Evolutionary conservation across 495 filamentous ascomycete species (phyloP).

Genomic region (Barbatosphaeria neglecta): DNA sequence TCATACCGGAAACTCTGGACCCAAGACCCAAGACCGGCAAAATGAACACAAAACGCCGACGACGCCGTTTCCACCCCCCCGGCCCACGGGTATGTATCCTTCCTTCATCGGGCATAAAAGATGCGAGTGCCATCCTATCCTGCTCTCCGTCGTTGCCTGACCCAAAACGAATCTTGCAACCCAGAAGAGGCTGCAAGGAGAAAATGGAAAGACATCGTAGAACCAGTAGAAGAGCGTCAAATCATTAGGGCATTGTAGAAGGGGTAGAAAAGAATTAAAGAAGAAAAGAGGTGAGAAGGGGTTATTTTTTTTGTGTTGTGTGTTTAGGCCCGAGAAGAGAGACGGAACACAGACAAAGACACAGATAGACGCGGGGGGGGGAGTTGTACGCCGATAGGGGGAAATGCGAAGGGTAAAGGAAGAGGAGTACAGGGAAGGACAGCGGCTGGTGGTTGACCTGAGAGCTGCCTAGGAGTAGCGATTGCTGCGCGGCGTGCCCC

Average conservation of each 20-base stretch:
- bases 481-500: constrained; percentile 30
- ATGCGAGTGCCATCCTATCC: too few species aligned
- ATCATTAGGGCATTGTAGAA: constrained; percentile 2
- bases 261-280: constrained; percentile 1
- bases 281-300: constrained; percentile 1
- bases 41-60: neutral
- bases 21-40: too few species aligned
- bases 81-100: neutral
- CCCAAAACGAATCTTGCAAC: neutral
- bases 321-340: neutral
- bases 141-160: too few species aligned
- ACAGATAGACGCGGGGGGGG: too few species aligned
- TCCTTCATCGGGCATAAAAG: too few species aligned
- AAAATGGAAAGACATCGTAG: constrained; percentile 6
- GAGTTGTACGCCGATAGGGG: constrained; percentile 2
- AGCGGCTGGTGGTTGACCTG: neutral
- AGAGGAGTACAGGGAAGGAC: constrained; percentile 1
- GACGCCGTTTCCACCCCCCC: neutral
- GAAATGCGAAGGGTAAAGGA: constrained; percentile 4
- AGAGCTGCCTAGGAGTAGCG: constrained; percentile 13
- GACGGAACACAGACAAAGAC: neutral
- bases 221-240: too few species aligned
- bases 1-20: neutral
- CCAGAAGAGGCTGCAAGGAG: neutral
- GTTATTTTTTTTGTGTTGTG: neutral